Base-by-base conservation (phyloP, 2,329 filamentous ascomycete genomes). In the Penicillium polonicum region DNA sequence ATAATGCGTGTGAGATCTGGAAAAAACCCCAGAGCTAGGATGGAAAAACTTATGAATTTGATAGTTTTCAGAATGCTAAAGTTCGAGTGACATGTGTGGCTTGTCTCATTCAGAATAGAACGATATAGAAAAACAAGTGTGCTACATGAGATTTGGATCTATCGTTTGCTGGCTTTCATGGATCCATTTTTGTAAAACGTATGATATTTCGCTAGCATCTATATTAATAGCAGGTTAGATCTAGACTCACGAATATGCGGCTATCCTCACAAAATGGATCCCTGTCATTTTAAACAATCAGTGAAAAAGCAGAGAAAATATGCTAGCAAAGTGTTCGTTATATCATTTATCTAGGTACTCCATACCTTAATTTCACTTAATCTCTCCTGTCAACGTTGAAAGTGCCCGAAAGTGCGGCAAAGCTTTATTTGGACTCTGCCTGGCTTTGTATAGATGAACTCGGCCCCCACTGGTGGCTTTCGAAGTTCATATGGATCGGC, bases 371-470 rank as follows among this genome's bases (percentile, higher is more conserved):
- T 43, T 25, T 17, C 8, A 6, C 25, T 21, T 35, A 29, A 33
- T 41, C 15, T 39, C 35, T 25, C 25, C 43, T 54, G 27, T 48
- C 52, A 54, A 29, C 29, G 3, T 29, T 29, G 29, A 3, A 4
- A 21, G 15, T 19, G 43, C 21, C 23, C 41, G 43, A 10, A 17
- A 42, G 19, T 31, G 23, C 38, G 38, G 25, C 25, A 55, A 27
- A 43, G 23, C 23, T 44, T 51, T 19, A 19, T 12, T 2, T 45
- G 6, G 17, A 23, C 10, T 27, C 39, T 38, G 38, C 23, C 31
- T 19, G 25, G 50, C 19, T 12, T 43, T 45, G 19, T 45, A 39
- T 52, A 46, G 48, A 56, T 52, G 48, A 44, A 50, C 44, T 36
- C 6, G n/a, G n/a, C 35, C 25, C 25, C 54, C 54, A 52, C 54